These are phyloP conservation scores for Colletotrichum trifolii DNA, from an alignment of 2,329 filamentous ascomycete genomes.

Conservation along the genomic window DNA sequence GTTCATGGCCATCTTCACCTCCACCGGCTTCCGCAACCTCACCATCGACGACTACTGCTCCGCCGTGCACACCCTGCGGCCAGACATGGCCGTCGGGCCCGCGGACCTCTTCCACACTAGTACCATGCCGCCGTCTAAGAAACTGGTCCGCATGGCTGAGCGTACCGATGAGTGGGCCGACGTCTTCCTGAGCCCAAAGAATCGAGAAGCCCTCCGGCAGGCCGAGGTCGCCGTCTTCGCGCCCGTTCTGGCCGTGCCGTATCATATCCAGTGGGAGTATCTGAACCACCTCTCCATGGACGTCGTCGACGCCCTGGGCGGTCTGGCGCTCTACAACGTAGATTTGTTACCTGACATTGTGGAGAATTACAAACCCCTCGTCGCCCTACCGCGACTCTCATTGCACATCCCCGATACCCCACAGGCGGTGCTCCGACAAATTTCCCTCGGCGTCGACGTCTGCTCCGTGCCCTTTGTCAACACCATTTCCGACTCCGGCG, in stretches of 20 bases:
- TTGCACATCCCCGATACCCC: slow-evolving; percentile 77
- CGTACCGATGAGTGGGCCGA: slow-evolving; percentile 86
- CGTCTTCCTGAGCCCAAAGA: slow-evolving; percentile 67
- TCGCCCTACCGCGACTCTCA: slow-evolving; percentile 76
- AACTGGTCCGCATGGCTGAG: slow-evolving; percentile 85
- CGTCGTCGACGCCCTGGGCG: slow-evolving; percentile 67
- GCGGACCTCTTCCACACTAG: slow-evolving; percentile 72
- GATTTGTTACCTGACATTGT: slow-evolving; percentile 76
- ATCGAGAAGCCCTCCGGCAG: slow-evolving; percentile 43
- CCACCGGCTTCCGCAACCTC: slow-evolving; percentile 83
- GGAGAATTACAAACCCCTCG: slow-evolving; percentile 62
- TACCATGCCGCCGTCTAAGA: slow-evolving; percentile 72
- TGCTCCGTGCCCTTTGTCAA: slow-evolving; percentile 82
- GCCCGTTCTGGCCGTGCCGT: slow-evolving; percentile 79
- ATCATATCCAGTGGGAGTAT: slow-evolving; percentile 82
- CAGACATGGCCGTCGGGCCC: slow-evolving; percentile 83
- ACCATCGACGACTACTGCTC: slow-evolving; percentile 75
- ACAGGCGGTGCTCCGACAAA: slow-evolving; percentile 79
- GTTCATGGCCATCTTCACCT: slow-evolving; percentile 82
- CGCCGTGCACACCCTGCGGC: slow-evolving; percentile 72
- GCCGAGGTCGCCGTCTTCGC: slow-evolving; percentile 64
- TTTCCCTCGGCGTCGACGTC: slow-evolving; percentile 82
- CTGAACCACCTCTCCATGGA: slow-evolving; percentile 76
- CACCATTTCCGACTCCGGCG: slow-evolving; percentile 81
- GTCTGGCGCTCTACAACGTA: slow-evolving; percentile 83